Evolutionary conservation across 2,329 filamentous ascomycete species (phyloP).

Genomic region (Pseudonectria foliicola): DNA sequence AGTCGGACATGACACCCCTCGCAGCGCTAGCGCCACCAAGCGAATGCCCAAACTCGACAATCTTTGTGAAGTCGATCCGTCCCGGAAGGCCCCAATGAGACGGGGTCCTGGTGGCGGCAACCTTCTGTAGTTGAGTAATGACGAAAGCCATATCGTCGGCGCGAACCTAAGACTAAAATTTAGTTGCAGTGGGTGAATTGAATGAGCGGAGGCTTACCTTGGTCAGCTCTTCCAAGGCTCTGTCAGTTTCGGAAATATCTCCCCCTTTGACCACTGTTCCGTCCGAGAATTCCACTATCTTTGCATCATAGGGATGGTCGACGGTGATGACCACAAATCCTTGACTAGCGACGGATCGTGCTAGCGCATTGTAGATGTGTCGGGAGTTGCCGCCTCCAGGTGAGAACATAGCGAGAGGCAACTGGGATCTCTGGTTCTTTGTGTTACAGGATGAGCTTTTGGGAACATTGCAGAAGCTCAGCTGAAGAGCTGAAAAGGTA

Average conservation of each 20-base stretch:
- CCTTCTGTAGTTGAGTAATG: constrained; percentile 26
- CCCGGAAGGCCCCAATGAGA: constrained; percentile 16
- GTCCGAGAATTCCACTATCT: constrained; percentile 39
- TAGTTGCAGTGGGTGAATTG: background rate
- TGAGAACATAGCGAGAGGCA: constrained; percentile 30
- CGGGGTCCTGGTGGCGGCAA: constrained; percentile 5
- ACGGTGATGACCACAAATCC: constrained; percentile 40
- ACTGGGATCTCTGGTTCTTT: constrained; percentile 18
- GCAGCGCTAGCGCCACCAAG: constrained; percentile 33
- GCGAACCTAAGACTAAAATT: constrained; percentile 22
- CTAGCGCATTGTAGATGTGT: constrained; percentile 35
- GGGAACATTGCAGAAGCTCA: constrained; percentile 20
- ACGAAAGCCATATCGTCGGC: constrained; percentile 31
- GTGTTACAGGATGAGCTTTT: constrained; percentile 6
- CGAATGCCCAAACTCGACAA: constrained; percentile 33
- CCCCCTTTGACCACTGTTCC: constrained; percentile 21
- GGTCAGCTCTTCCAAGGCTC: constrained; percentile 12
- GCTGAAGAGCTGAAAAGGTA: constrained; percentile 20
- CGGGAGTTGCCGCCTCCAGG: constrained; percentile 37
- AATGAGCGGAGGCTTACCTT: background rate
- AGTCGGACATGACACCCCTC: constrained; percentile 23
- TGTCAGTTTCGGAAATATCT: constrained; percentile 7
- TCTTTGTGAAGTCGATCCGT: constrained; percentile 18
- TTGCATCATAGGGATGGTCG: constrained; percentile 41
- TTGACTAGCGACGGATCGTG: constrained; percentile 37